Base-by-base conservation (phyloP, 352 stramenopile genomes). In the Globisporangium alternatum region DNA sequence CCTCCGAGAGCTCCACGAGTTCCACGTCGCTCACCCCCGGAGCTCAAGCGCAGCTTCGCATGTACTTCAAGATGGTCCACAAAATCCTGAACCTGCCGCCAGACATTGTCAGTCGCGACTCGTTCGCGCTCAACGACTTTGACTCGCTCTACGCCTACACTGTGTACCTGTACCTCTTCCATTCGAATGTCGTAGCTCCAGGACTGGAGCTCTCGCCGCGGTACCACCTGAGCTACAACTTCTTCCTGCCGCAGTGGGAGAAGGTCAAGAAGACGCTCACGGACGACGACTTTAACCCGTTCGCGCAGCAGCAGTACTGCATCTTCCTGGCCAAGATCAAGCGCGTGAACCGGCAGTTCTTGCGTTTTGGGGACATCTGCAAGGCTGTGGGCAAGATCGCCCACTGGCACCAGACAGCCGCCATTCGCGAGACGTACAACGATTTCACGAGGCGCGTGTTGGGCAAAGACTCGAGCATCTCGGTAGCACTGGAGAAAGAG, bases 381-480 rank as follows among this genome's bases (percentile, higher is more conserved):
- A 71, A 78, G 12, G 60, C 61, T 0, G 75, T 90, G 8, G 52
- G 70, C 3, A 65, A 88, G 28, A 81, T 92, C 39, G 80, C 76
- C 0, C 74, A 73, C 8, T 79, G 67, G 66, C 85, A 93, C 54
- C 76, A 88, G 56, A 68, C 75, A 5, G 43, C 63, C 15, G 78
- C 82, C 0, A 68, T 76, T 19, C 72, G 72, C 43, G 78, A 86
- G n/a, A 75, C 66, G 2, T 88, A 81, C 54, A 89, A 88, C 59
- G 85, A 92, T 19, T 86, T 94, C 30, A 80, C 75, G 10, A 65
- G 85, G 7, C 71, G 82, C 6, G 76, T 90, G 15, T 61, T 89
- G 10, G 78, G 83, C 2, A 89, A 90, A 65, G 83, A 91, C 43
- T 90, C 82, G 1, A 90, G 78, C 21, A 89, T 93, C 35, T 86